Evolutionary conservation across 2,329 filamentous ascomycete genomes (phyloP), one percentile per base, ranked within the genome.

Genomic region (Pleomassaria siparia): DNA sequence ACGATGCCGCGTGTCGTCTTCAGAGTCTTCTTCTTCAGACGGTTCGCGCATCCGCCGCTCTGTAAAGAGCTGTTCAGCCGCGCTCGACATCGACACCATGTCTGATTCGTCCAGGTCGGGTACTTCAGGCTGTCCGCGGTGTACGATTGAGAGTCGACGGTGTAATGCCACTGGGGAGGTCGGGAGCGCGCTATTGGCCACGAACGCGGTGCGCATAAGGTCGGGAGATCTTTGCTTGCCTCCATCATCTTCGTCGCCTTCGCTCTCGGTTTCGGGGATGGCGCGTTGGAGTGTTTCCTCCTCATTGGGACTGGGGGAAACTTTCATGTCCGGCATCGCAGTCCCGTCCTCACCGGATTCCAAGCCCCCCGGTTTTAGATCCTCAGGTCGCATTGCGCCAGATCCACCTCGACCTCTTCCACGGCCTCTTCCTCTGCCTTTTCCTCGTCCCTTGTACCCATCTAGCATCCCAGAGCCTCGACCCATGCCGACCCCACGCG

Each of bases 141-240:
- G 42, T 3, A 47, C 12, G 15, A 12, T 41, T 10, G 6, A 45
- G 22, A 8, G 41, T 30, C 13, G 24, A 49, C 7, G 47, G 46
- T 13, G 50, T 47, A 29, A 47, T 37, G 44, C 44, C n/a, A 59
- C 32, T 15, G 55, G 57, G 1, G 61, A 60, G 8, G 30, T 21
- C 5, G 63, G 51, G 9, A 69, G 54, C 0, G 65, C 67, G 48
- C 66, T 69, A 33, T 62, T 65, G 16, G 60, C 56, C 26, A 70
- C 43, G 29, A 69, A 66, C 9, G 64, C 58, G 13, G 63, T 67
- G 47, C 58, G 60, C 44, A 54, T 52, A 3, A 65, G 21, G 26
- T 43, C 42, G 2, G 65, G 64, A 2, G 62, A 67, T n/a, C 18
- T 4, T 36, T 41, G 1, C 39, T 45, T 11, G 28, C 20, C 18